These are phyloP conservation scores for Lecanicillium sp. DNA, from an alignment of 2,329 filamentous ascomycete genomes.

Conservation along the genomic window DNA sequence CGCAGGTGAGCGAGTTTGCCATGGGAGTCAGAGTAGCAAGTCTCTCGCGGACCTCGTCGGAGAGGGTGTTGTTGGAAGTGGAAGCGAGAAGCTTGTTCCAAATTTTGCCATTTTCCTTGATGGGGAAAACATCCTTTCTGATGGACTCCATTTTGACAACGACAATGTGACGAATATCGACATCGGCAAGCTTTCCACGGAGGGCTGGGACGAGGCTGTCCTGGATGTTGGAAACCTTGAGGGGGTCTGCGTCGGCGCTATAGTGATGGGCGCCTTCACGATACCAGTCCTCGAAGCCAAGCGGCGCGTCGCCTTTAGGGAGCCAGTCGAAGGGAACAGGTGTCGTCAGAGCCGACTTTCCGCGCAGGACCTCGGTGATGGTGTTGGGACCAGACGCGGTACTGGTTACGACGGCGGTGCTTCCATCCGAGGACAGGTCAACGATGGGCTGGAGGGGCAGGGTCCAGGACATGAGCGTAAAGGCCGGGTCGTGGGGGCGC, in stretches of 20 bases:
- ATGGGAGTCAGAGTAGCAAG: conserved; percentile 26
- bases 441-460: conserved; percentile 28
- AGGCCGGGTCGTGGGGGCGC: conserved; percentile 27
- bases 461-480: conserved; percentile 32
- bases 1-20: conserved; percentile 30
- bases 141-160: conserved; percentile 39
- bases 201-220: conserved; percentile 25
- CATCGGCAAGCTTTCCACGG: conserved; percentile 20
- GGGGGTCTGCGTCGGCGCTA: conserved; percentile 29
- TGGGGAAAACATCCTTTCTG: conserved; percentile 38
- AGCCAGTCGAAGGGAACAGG: conserved; percentile 23
- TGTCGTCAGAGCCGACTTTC: conserved; percentile 22
- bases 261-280: conserved; percentile 24
- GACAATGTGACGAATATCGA: conserved; percentile 38
- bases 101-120: conserved; percentile 36
- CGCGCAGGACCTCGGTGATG: conserved; percentile 23
- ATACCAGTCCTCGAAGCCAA: conserved; percentile 27
- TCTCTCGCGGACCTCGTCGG: conserved; percentile 24
- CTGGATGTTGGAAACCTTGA: conserved; percentile 35
- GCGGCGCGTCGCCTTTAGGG: conserved; percentile 16
- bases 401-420: conserved; percentile 24
- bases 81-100: conserved; percentile 29
- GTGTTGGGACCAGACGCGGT: conserved; percentile 22
- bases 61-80: conserved; percentile 26
- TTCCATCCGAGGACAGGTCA: conserved; percentile 25